phyloP scores from a whole-genome alignment of 805 yeast species.

The Lipomyces yamanashiensis region DNA sequence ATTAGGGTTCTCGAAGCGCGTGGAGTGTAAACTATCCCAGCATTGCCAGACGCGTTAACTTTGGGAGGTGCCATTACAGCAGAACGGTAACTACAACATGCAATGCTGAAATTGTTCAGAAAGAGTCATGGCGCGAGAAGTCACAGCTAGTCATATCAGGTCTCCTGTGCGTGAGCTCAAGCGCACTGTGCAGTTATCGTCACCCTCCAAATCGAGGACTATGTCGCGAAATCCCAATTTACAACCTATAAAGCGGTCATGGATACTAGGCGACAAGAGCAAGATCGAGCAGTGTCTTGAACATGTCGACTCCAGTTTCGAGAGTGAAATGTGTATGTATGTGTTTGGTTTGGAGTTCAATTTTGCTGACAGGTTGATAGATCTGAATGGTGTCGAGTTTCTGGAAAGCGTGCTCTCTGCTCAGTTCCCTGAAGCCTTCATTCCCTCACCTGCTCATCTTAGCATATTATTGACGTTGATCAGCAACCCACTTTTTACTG shows the following conservation, averaged over 20 bases:
- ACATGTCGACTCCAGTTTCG: constrained; percentile 28
- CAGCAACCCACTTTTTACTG: constrained; percentile 28
- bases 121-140: too few species aligned
- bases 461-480: constrained; percentile 23
- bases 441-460: constrained; percentile 27
- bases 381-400: constrained; percentile 24
- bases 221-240: background rate
- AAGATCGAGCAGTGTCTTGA: constrained; percentile 14
- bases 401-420: constrained; percentile 21
- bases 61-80: too few species aligned
- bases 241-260: constrained; percentile 7
- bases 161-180: too few species aligned
- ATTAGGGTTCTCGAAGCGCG: too few species aligned
- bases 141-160: too few species aligned
- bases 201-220: background rate
- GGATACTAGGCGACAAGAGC: constrained; percentile 25
- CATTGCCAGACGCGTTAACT: too few species aligned
- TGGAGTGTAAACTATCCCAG: too few species aligned
- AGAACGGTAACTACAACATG: too few species aligned
- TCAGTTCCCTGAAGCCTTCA: constrained; percentile 24
- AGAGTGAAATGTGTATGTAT: constrained; percentile 30
- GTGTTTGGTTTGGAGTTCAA: background rate
- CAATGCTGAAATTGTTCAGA: too few species aligned
- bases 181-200: background rate
- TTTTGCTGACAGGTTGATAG: constrained; percentile 6